Evolutionary conservation across 768 basidiomycete genomes (phyloP), one percentile per base, ranked within the genome.

Genomic region (Fomitopsis pulvina): DNA sequence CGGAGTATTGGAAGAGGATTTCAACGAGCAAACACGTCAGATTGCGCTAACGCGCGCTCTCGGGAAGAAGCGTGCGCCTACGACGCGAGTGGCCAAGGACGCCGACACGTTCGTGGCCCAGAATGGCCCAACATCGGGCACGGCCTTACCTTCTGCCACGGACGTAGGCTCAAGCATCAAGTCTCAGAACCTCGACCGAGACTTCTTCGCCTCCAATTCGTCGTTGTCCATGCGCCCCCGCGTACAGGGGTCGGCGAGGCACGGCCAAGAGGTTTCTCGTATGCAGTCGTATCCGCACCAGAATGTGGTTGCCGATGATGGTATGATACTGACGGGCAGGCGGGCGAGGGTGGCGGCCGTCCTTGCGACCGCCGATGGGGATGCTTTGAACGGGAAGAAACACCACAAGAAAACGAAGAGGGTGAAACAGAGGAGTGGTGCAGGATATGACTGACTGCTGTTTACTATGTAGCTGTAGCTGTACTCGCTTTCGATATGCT

Each of bases 371-470:
- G 57, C 53, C 1, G 71, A 63, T 29, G 66, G 54, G 60, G 70
- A 47, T 64, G 63, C 52, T 5, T 65, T 57, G 16, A 57, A 65
- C 1, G 79, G 77, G 14, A 95, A 94, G 72, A 92, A 90, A 63
- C 83, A 82, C 56, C 87, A 92, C 71, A 96, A 92, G 68, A 87
- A 84, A 63, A 68, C 75, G 68, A 85, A 87, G 62, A 70, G 83
- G 42, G 79, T 78, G 42, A 98, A 98, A 70, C 87, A 94, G 67
- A 74, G 95, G 54, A 92, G 91, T 61, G 95, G 95, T 12, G 86
- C 80, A 61, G 95, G 95, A 21, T 98, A 97, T 59, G 95, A 96
- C 64, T 79, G 61, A 65, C 6, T 26, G 14, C 24, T 51, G 14
- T 45, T 47, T 25, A 11, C n/a, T 34, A 12, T 12, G 20, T 20